Conservation (phyloP, 345 rosid genomes). For the Hibiscus mutabilis region DNA sequence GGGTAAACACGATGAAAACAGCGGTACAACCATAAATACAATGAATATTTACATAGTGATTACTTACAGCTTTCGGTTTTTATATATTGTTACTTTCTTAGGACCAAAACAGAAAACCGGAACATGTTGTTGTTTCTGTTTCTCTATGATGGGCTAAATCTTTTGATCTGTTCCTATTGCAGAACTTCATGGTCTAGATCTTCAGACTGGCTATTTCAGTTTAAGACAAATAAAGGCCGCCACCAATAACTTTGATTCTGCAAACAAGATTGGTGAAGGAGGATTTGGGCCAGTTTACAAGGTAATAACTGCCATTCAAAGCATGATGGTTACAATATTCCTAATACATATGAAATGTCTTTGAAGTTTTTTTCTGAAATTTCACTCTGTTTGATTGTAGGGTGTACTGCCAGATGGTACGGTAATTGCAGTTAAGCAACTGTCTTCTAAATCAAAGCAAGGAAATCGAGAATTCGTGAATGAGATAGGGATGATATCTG, state of each 20-base stretch:
- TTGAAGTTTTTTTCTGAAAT: not conserved
- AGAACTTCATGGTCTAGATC: conserved; percentile 59
- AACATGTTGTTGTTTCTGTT: not conserved
- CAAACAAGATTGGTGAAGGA: conserved; percentile 83
- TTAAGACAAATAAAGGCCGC: conserved; percentile 67
- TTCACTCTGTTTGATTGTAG: conserved; percentile 25
- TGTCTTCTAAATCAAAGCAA: conserved; percentile 63
- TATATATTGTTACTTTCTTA: not conserved
- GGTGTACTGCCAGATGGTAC: conserved; percentile 46
- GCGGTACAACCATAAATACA: conserved; percentile 29
- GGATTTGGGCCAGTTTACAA: conserved; percentile 87
- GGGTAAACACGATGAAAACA: conserved; percentile 40
- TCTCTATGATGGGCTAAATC: not conserved
- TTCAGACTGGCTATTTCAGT: conserved; percentile 72
- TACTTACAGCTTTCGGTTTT: not conserved
- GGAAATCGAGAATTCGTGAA: conserved; percentile 60
- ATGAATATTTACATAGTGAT: not conserved
- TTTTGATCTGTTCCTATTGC: conserved; percentile 3
- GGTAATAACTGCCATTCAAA: conserved; percentile 32
- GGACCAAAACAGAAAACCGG: not conserved
- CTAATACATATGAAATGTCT: not conserved
- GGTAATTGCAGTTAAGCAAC: conserved; percentile 58
- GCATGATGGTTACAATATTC: not conserved
- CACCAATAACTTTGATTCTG: conserved; percentile 59
- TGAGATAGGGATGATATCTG: conserved; percentile 66